A percentile compares a stretch with the other conserved stretches of the same genome.
Evolutionary conservation across 1,284 basidiomycete genomes (phyloP).

Genomic region (Irpex sp.): DNA sequence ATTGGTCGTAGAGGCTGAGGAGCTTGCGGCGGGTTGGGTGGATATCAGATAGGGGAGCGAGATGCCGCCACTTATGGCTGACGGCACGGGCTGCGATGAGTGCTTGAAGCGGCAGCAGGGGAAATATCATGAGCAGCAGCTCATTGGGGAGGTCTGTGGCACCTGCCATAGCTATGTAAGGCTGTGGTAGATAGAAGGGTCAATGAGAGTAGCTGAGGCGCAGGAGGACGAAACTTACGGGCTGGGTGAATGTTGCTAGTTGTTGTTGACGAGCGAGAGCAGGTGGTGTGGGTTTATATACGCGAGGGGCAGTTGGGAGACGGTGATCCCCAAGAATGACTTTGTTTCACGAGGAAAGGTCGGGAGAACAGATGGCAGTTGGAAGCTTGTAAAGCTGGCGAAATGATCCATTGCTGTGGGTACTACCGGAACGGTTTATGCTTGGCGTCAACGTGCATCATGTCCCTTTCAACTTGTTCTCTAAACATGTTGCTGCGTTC

Average conservation of each 20-base stretch:
- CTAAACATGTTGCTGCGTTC: neutral
- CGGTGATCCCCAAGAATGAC: conserved; percentile 7
- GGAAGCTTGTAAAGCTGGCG: neutral
- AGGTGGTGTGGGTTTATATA: conserved; percentile 1
- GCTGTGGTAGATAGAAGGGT: neutral
- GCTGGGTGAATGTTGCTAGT: neutral
- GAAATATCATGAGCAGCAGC: conserved; percentile 10
- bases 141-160: conserved; percentile 10
- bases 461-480: neutral
- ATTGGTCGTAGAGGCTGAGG: conserved; percentile 8
- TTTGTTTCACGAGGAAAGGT: conserved; percentile 4
- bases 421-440: neutral
- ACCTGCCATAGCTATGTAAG: conserved; percentile 6
- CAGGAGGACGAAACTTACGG: neutral
- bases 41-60: conserved; percentile 8
- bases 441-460: neutral
- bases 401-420: conserved; percentile 1
- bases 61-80: conserved; percentile 10
- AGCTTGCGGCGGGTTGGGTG: conserved; percentile 10
- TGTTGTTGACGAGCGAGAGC: neutral
- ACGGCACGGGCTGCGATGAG: conserved; percentile 10
- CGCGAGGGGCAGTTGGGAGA: neutral
- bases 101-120: conserved; percentile 7
- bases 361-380: conserved; percentile 1
- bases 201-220: neutral